Evolutionary conservation across 805 yeast genomes (phyloP).

Genomic region (Saccharomycopsis sp.): DNA sequence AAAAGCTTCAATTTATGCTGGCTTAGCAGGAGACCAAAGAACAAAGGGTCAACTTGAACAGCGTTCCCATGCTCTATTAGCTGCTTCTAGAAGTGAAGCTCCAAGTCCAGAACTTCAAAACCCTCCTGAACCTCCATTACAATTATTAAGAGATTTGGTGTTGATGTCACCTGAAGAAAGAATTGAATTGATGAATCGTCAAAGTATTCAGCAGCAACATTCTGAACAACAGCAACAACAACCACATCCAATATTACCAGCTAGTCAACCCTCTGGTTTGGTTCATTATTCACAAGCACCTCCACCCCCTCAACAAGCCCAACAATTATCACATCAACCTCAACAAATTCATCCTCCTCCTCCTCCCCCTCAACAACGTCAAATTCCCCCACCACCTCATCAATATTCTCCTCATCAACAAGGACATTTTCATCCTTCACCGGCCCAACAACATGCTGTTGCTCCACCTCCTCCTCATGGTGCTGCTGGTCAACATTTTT

Average conservation of each 20-base stretch:
- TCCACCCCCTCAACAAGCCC: constrained; percentile 22
- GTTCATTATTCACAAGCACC: too few relatives aligned
- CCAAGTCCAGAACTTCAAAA: constrained; percentile 35
- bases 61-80: constrained; percentile 33
- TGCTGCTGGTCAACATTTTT: constrained; percentile 4
- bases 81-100: constrained; percentile 33
- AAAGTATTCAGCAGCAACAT: constrained; percentile 17
- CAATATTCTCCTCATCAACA: constrained; percentile 1
- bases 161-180: constrained; percentile 28
- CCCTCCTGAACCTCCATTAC: constrained; percentile 38
- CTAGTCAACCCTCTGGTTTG: constrained; percentile 3
- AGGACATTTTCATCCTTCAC: not conserved
- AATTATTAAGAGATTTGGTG: constrained; percentile 25
- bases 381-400: constrained; percentile 2
- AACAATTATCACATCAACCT: constrained; percentile 19
- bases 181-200: constrained; percentile 16
- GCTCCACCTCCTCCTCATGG: not conserved
- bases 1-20: constrained; percentile 40
- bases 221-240: constrained; percentile 10
- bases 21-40: constrained; percentile 34
- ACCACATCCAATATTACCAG: constrained; percentile 3
- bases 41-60: constrained; percentile 33
- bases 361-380: constrained; percentile 14
- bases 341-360: constrained; percentile 17
- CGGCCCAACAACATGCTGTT: not conserved